Percentiles rank a stretch among this genome's conserved stretches.
Conservation (phyloP, 768 basidiomycete species). For the Fomitopsis serialis region DNA sequence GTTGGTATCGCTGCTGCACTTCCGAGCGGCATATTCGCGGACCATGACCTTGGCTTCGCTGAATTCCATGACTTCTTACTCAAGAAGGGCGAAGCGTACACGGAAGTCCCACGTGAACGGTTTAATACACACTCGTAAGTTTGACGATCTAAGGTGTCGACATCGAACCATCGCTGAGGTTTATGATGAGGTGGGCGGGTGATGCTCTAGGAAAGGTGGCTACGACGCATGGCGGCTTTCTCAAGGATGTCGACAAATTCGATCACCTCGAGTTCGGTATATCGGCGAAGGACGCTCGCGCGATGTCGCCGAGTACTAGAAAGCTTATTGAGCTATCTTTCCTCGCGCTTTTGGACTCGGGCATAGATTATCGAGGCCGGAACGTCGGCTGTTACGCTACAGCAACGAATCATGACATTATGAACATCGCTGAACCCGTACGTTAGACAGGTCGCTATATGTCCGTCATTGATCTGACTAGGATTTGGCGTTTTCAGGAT, state of each 20-base stretch:
- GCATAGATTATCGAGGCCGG: slow-evolving; percentile 38
- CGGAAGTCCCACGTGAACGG: slow-evolving; percentile 25
- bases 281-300: slow-evolving; percentile 27
- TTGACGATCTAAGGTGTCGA: no score
- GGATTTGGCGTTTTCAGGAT: slow-evolving; percentile 23
- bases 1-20: no score
- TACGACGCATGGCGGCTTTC: slow-evolving; percentile 29
- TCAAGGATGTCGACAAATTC: slow-evolving; percentile 32
- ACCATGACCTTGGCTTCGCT: not conserved
- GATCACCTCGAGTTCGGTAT: slow-evolving; percentile 38
- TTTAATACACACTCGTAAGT: slow-evolving; percentile 30
- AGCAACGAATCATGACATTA: slow-evolving; percentile 17
- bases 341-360: slow-evolving; percentile 41
- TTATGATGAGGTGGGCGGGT: not conserved
- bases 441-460: not conserved
- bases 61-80: slow-evolving; percentile 33
- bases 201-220: slow-evolving; percentile 9
- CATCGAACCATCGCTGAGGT: not conserved
- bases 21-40: no score
- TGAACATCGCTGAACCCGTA: slow-evolving; percentile 4
- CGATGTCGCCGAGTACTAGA: slow-evolving; percentile 29
- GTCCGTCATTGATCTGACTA: not conserved
- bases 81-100: slow-evolving; percentile 25
- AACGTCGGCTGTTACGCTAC: slow-evolving; percentile 39
- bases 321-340: slow-evolving; percentile 35